phyloP scores from a whole-genome alignment of 495 filamentous ascomycete genomes.

The Aspergillus saccharolyticus region DNA sequence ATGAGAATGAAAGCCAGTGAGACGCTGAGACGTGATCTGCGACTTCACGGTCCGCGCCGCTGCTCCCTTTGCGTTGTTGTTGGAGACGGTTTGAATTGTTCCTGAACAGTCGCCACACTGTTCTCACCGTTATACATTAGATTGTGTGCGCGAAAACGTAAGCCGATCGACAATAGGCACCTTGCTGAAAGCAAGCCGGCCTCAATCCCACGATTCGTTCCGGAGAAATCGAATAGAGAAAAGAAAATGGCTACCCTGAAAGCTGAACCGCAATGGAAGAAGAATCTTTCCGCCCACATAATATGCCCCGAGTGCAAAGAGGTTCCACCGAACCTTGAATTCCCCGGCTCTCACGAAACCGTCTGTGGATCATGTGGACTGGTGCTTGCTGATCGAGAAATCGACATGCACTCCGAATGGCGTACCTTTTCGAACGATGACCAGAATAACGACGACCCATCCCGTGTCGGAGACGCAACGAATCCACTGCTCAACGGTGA shows the following conservation, averaged over 20 bases:
- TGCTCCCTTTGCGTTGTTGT: constrained; percentile 13
- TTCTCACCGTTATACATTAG: constrained; percentile 62
- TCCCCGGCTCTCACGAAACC: constrained; percentile 85
- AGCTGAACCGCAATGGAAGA: constrained; percentile 48
- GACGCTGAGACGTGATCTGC: constrained; percentile 25
- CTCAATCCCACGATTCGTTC: constrained; percentile 12
- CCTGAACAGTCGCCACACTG: constrained; percentile 49
- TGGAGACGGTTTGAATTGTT: background rate
- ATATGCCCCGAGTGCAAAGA: constrained; percentile 90
- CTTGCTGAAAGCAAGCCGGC: constrained; percentile 30
- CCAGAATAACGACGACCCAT: constrained; percentile 90
- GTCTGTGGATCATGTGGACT: constrained; percentile 88
- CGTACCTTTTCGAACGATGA: constrained; percentile 98
- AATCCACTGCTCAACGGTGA: constrained; percentile 86
- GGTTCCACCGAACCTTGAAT: constrained; percentile 86
- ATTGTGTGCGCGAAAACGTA: constrained; percentile 44
- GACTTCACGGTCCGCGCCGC: constrained; percentile 21
- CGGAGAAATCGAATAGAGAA: constrained; percentile 18
- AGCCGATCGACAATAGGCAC: constrained; percentile 38
- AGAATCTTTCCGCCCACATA: constrained; percentile 78
- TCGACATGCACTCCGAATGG: constrained; percentile 96
- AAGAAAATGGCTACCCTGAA: constrained; percentile 37
- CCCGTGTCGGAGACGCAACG: constrained; percentile 89
- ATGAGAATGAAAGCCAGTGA: constrained; percentile 25
- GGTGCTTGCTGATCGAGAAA: constrained; percentile 84